phyloP scores from a whole-genome alignment of 2,329 filamentous ascomycete genomes.

The Phoma sp. region DNA sequence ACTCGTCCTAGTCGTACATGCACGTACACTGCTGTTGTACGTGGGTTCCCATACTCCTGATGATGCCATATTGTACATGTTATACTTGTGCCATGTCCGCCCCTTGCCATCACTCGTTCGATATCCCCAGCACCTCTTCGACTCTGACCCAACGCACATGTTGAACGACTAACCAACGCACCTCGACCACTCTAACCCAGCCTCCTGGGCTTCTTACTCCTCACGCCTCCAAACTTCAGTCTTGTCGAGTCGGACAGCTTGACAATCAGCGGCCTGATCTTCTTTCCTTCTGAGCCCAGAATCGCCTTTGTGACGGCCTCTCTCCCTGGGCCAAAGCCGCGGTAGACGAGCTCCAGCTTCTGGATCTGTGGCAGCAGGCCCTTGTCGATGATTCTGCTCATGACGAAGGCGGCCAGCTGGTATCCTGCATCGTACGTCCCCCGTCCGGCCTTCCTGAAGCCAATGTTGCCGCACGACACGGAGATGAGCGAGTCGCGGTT shows the following conservation, averaged over 20 bases:
- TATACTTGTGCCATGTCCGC: too few species aligned
- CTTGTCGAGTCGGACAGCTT: constrained; percentile 86
- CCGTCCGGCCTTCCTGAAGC: constrained; percentile 84
- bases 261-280: constrained; percentile 76
- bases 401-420: constrained; percentile 83
- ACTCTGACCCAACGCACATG: constrained; percentile 35
- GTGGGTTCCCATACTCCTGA: constrained; percentile 20
- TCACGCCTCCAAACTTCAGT: constrained; percentile 94
- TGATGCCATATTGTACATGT: constrained; percentile 35
- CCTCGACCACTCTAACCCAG: constrained; percentile 67
- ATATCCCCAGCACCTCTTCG: background rate
- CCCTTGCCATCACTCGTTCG: too few species aligned
- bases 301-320: constrained; percentile 91
- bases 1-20: constrained; percentile 23
- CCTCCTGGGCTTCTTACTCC: constrained; percentile 83
- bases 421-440: constrained; percentile 90
- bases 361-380: constrained; percentile 79
- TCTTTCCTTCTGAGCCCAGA: constrained; percentile 81
- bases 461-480: constrained; percentile 83
- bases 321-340: constrained; percentile 85
- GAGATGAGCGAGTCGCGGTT: constrained; percentile 81
- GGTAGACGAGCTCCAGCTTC: constrained; percentile 78
- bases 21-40: constrained; percentile 1
- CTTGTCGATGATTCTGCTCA: constrained; percentile 83
- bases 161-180: too few species aligned